Percentiles rank a stretch among this genome's conserved stretches.
These are phyloP conservation scores for Potentilla sterilis DNA, from an alignment of 306 rosid genomes.

Conservation along the genomic window DNA sequence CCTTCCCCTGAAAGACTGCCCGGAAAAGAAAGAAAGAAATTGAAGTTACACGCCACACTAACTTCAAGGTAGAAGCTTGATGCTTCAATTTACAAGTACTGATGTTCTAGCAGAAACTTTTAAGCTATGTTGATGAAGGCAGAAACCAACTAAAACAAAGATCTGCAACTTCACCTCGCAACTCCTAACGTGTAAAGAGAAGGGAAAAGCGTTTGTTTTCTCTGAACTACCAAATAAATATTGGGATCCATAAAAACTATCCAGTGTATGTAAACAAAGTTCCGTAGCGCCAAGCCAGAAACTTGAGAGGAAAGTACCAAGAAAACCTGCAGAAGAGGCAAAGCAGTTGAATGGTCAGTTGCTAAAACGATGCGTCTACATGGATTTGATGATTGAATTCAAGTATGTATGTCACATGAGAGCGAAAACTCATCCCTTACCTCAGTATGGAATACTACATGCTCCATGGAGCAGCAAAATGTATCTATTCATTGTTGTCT, in stretches of 20 bases:
- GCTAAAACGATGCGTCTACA: background rate
- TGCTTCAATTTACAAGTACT: slow-evolving; percentile 27
- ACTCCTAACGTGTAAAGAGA: slow-evolving; percentile 24
- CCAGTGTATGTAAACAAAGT: slow-evolving; percentile 14
- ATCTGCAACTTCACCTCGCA: slow-evolving; percentile 40
- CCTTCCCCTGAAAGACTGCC: background rate
- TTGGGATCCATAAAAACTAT: slow-evolving; percentile 2
- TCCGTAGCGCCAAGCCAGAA: slow-evolving; percentile 20
- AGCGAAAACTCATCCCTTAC: slow-evolving; percentile 28
- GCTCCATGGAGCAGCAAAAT: slow-evolving; percentile 29
- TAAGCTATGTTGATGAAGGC: slow-evolving; percentile 31
- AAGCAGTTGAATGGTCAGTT: slow-evolving; percentile 9
- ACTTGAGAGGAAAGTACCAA: slow-evolving; percentile 19
- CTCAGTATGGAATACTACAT: slow-evolving; percentile 34
- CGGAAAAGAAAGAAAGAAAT: background rate
- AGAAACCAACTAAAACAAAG: slow-evolving; percentile 43
- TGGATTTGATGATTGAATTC: background rate
- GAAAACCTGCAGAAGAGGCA: slow-evolving; percentile 38
- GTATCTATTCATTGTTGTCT: slow-evolving; percentile 21
- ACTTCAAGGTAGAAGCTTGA: slow-evolving; percentile 10
- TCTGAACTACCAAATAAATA: slow-evolving; percentile 24
- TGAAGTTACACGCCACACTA: slow-evolving; percentile 9
- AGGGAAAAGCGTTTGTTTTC: background rate
- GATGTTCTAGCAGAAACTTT: slow-evolving; percentile 13
- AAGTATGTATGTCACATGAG: background rate